These are phyloP conservation scores for Chenopodium berlandieri DNA, from an alignment of 148 eudicot genomes.

Conservation along the genomic window DNA sequence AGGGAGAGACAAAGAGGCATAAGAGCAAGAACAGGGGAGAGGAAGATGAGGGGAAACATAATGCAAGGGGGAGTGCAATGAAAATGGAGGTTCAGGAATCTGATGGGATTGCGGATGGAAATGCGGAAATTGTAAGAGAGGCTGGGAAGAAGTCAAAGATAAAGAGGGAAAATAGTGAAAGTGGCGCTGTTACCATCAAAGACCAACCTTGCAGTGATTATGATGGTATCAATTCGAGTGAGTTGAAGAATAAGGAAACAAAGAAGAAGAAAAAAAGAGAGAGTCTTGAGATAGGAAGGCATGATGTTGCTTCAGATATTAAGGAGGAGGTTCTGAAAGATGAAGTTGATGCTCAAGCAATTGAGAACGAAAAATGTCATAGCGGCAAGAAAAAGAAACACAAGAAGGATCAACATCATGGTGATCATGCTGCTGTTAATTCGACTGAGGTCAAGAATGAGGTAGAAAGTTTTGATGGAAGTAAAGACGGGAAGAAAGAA, in stretches of 20 bases:
- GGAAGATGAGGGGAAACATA: not conserved
- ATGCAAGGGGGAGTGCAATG: conserved; percentile 5
- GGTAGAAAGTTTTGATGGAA: not conserved
- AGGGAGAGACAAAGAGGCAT: conserved; percentile 14
- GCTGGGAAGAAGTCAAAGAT: conserved; percentile 8
- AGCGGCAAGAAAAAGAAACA: not conserved
- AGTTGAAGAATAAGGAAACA: not conserved
- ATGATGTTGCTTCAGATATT: not conserved
- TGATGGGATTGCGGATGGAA: not conserved
- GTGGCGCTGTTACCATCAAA: not conserved
- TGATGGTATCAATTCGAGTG: not conserved
- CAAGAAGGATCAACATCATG: not conserved
- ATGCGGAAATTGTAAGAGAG: not conserved
- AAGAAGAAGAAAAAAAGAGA: too few species aligned
- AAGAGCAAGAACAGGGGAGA: conserved; percentile 21
- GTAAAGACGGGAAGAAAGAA: conserved; percentile 10
- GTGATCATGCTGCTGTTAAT: not conserved
- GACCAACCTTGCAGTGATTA: not conserved
- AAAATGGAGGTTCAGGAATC: not conserved
- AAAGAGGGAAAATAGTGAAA: not conserved
- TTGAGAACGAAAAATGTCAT: not conserved
- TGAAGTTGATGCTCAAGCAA: not conserved
- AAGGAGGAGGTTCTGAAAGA: not conserved
- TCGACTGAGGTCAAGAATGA: not conserved
- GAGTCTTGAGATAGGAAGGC: not conserved